Evolutionary conservation across 2,329 filamentous ascomycete genomes (phyloP), one percentile per base, ranked within the genome.

Genomic region (Teratosphaeria epicoccoides): DNA sequence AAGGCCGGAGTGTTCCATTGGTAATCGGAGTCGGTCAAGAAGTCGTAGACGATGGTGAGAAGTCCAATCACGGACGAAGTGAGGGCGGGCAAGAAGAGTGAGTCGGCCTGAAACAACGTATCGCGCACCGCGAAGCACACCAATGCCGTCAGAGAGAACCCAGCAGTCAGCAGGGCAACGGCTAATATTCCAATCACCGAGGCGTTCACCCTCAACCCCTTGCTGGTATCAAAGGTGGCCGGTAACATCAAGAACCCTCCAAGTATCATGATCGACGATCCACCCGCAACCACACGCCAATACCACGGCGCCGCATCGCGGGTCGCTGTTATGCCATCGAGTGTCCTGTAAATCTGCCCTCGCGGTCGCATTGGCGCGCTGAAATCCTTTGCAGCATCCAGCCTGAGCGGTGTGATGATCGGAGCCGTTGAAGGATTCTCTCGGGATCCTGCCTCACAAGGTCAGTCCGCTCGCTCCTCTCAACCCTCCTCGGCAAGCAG

Each of bases 161-260:
- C 75, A 43, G 71, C 68, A 1, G 71, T 69, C 6, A 77, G 65
- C 17, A 78, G 64, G 4, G 72, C 70, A 57, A 74, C 67, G 23
- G 74, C 69, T 52, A 76, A 71, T 47, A 75, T 72, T 3, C 68
- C 68, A 6, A 76, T 57, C 4, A 68, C 68, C 0, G 65, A 63
- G 46, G 66, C 63, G 51, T 65, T 68, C 50, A 74, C 65, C 49
- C 67, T 68, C 24, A 75, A 64, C 29, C 70, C 54, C 9, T 63
- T 47, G 14, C 70, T 58, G 23, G 62, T 64, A 47, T 72, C 69
- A 60, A 73, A 77, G 49, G 75, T 70, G 24, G 70, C 67, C 6
- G 74, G 73, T 20, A 77, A 66, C 50, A 76, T 72, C 28, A 77
- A 68, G 60, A 72, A 77, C 70, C 73, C 74, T 63, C 71, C 73